phyloP scores from a whole-genome alignment of 257 asterid species.

The Lantana camara region DNA sequence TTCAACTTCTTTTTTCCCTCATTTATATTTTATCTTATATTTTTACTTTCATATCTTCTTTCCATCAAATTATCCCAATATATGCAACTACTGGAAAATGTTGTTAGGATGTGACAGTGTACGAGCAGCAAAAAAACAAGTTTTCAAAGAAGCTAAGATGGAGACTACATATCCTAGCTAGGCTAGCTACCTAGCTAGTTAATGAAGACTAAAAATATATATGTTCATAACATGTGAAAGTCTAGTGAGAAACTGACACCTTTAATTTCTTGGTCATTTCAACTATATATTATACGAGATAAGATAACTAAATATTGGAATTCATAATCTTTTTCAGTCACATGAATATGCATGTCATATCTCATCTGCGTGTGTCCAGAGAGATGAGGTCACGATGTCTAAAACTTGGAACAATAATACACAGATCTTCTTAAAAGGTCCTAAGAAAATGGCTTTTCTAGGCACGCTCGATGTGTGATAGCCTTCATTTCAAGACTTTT shows the following conservation, averaged over 20 bases:
- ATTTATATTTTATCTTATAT: too few relatives aligned
- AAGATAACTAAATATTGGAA: too few relatives aligned
- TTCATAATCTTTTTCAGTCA: not conserved
- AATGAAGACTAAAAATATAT: not conserved
- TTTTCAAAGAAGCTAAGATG: not conserved
- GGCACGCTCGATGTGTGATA: slow-evolving; percentile 19
- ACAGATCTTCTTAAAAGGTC: slow-evolving; percentile 17
- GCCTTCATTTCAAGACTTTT: not conserved
- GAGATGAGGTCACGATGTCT: too few relatives aligned
- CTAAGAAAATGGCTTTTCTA: slow-evolving; percentile 31
- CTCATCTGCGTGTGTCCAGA: too few relatives aligned
- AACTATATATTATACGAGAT: too few relatives aligned
- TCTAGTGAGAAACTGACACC: not conserved
- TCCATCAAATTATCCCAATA: not conserved
- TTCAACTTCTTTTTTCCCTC: too few relatives aligned
- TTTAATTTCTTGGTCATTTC: slow-evolving; percentile 22
- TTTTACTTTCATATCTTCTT: too few relatives aligned
- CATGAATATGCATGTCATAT: too few relatives aligned
- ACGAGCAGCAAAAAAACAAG: not conserved
- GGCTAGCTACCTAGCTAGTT: too few relatives aligned
- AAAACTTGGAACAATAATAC: not conserved
- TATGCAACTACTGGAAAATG: not conserved
- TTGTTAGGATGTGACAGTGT: slow-evolving; percentile 14
- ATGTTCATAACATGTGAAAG: not conserved
- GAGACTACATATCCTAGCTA: not conserved